Base-by-base conservation (phyloP, 768 basidiomycete genomes). In the Russula olivacea region DNA sequence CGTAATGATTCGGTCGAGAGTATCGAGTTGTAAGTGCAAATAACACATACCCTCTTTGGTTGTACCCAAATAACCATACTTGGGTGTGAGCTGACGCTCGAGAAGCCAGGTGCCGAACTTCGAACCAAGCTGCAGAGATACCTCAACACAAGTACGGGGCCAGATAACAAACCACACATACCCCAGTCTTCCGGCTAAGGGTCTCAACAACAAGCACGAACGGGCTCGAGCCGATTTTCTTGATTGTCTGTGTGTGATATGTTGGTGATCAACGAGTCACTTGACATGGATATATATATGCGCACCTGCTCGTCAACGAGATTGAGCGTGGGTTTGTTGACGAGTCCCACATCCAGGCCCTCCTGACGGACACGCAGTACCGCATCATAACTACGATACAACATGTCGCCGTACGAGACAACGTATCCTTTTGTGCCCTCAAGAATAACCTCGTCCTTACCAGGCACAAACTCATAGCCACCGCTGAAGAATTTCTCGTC, bases 161-260 rank as follows among this genome's bases (percentile, higher is more conserved):
- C 38, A 47, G 34, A 12, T 23, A 15, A 38, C n/a, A 48, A 12
- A 14, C 11, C 14, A 28, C 36, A 66, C 61, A 15, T 71, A 81
- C 77, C n/a, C 91, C 92, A 9, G 91, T 94, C 84, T 91, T 92
- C 76, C 88, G 88, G 77, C 90, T 93, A 61, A 89, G 79, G 19
- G 89, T 88, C 76, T 94, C 92, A 17, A 88, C 90, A 45, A 94
- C 84, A 34, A 94, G 80, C 32, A 93, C 90, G 73, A 93, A 93
- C 21, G 81, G 82, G 68, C 81, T 87, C 28, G 77, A 68, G 9
- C 92, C 92, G 50, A 89, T 81, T 78, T 90, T 89, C 72, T 71
- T 79, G 67, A 89, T 83, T 23, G 75, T 79, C 82, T 86, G 61
- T 28, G 30, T n/a, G 15, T 25, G 41, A 41, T 21, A 32, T 14